phyloP scores from a whole-genome alignment of 2,329 filamentous ascomycete species.

The Colletotrichum shisoi region DNA sequence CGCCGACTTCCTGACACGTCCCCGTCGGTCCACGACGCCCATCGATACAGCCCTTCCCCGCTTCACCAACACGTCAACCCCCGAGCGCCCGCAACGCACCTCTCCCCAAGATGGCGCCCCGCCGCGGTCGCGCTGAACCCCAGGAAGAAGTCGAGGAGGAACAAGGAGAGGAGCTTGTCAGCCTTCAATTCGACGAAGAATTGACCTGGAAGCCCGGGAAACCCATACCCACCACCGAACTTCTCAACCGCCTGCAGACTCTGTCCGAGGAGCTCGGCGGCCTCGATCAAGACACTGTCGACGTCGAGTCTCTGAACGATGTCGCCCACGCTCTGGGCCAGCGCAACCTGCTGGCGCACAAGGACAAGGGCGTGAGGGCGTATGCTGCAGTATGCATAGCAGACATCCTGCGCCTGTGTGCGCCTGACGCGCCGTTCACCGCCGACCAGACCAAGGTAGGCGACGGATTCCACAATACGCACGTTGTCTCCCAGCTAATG shows the following conservation, averaged over 20 bases:
- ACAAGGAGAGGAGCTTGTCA: conserved; percentile 45
- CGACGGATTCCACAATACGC: conserved; percentile 12
- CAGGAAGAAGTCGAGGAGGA: conserved; percentile 39
- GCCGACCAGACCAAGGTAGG: conserved; percentile 86
- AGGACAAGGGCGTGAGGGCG: conserved; percentile 91
- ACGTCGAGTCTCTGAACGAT: conserved; percentile 81
- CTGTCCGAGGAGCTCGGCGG: conserved; percentile 83
- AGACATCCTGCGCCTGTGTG: conserved; percentile 90
- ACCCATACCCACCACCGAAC: conserved; percentile 81
- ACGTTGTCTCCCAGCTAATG: conserved; percentile 21
- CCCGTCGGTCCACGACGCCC: conserved; percentile 28
- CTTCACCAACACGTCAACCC: conserved; percentile 35
- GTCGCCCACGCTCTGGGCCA: conserved; percentile 86
- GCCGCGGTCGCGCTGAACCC: conserved; percentile 37
- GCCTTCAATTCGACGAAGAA: conserved; percentile 81
- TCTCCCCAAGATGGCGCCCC: conserved; percentile 35
- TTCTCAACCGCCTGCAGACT: conserved; percentile 80
- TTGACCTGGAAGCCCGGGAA: conserved; percentile 92
- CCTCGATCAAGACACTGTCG: conserved; percentile 85
- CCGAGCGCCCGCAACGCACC: conserved; percentile 27
- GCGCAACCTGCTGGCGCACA: conserved; percentile 84
- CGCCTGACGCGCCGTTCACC: conserved; percentile 93
- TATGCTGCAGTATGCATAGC: conserved; percentile 89
- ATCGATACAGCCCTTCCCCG: conserved; percentile 36
- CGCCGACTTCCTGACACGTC: conserved; percentile 33